phyloP scores from a whole-genome alignment of 768 basidiomycete species.

The Lentinula sp. region DNA sequence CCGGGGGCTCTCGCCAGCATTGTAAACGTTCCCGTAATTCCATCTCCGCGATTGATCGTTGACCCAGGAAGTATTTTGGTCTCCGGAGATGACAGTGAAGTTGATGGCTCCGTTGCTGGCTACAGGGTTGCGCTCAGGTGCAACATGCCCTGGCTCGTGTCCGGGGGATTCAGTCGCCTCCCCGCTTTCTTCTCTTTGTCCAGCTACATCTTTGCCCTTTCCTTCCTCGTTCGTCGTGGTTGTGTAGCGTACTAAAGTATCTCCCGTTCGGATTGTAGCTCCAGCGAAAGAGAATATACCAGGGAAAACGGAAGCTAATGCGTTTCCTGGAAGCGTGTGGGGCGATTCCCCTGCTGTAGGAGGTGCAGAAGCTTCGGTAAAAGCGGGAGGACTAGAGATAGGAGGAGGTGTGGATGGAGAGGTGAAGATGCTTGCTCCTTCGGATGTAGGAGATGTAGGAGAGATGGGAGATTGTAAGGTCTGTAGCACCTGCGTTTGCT shows the following conservation, averaged over 20 bases:
- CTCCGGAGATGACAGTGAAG: background rate
- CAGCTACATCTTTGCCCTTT: background rate
- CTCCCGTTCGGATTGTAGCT: background rate
- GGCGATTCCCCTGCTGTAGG: background rate
- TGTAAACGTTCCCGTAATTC: background rate
- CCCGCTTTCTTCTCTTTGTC: background rate
- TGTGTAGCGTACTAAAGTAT: background rate
- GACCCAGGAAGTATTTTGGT: background rate
- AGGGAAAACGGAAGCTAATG: background rate
- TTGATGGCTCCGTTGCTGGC: background rate
- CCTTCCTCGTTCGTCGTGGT: background rate
- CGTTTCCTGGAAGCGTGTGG: background rate
- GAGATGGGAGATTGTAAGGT: background rate
- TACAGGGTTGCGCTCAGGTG: background rate
- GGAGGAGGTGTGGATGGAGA: background rate
- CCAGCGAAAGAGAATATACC: conserved; percentile 1
- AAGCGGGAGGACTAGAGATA: background rate
- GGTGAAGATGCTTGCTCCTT: background rate
- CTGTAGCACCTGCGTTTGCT: background rate
- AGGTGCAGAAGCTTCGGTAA: background rate
- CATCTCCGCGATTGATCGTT: background rate
- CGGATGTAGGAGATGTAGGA: background rate
- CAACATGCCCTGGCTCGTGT: background rate
- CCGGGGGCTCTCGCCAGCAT: background rate
- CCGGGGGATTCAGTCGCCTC: background rate